These are phyloP conservation scores for Aspergillus piperis DNA, from an alignment of 2,329 filamentous ascomycete species.

Conservation along the genomic window DNA sequence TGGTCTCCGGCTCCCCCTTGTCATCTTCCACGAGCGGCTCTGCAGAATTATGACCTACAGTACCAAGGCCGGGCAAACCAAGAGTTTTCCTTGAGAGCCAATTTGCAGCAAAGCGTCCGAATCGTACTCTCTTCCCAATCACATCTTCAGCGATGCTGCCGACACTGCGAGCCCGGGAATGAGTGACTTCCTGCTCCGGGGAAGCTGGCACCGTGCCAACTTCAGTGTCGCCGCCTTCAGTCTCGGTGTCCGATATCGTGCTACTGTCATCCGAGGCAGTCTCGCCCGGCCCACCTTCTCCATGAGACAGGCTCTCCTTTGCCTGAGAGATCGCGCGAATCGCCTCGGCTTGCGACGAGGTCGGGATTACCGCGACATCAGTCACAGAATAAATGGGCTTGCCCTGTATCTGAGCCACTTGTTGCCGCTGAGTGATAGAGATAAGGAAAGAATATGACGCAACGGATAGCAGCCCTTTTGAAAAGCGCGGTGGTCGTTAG, in stretches of 20 bases:
- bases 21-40: slow-evolving; percentile 25
- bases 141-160: slow-evolving; percentile 82
- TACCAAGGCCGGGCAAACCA: slow-evolving; percentile 71
- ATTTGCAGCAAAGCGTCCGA: slow-evolving; percentile 82
- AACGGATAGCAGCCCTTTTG: slow-evolving; percentile 76
- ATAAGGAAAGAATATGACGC: slow-evolving; percentile 81
- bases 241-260: slow-evolving; percentile 31
- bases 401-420: slow-evolving; percentile 84
- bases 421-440: slow-evolving; percentile 79
- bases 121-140: slow-evolving; percentile 76
- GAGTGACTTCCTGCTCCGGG: slow-evolving; percentile 26
- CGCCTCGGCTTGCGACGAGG: slow-evolving; percentile 74
- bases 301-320: slow-evolving; percentile 46
- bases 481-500: not conserved
- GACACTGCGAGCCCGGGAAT: slow-evolving; percentile 35
- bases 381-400: slow-evolving; percentile 83
- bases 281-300: slow-evolving; percentile 38
- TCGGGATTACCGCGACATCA: slow-evolving; percentile 86
- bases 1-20: slow-evolving; percentile 9
- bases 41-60: slow-evolving; percentile 55
- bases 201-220: slow-evolving; percentile 31
- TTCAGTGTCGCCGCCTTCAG: slow-evolving; percentile 31
- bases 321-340: slow-evolving; percentile 69
- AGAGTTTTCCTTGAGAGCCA: slow-evolving; percentile 90
- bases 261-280: slow-evolving; percentile 27